phyloP scores from a whole-genome alignment of 371 early-diverging fungal species.

The Mucor sp. region DNA sequence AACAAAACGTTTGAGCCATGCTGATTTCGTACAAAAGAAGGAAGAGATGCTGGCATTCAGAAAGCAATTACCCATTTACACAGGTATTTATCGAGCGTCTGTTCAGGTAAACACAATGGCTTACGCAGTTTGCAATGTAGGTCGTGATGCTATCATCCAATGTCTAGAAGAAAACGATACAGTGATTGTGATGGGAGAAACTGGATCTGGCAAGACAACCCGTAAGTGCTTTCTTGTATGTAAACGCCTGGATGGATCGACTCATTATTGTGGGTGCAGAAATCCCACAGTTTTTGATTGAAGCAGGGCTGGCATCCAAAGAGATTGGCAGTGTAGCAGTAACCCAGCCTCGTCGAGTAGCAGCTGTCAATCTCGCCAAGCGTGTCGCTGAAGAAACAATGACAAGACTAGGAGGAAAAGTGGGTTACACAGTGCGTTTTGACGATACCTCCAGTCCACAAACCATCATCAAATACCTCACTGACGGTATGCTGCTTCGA shows the following conservation, averaged over 20 bases:
- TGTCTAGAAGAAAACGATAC: conserved; percentile 55
- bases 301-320: conserved; percentile 65
- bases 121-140: conserved; percentile 21
- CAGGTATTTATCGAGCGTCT: conserved; percentile 26
- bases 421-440: conserved; percentile 96
- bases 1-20: conserved; percentile 19
- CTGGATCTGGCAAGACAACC: conserved; percentile 69
- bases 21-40: conserved; percentile 32
- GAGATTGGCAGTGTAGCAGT: conserved; percentile 78
- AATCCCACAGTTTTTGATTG: conserved; percentile 89
- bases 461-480: conserved; percentile 94
- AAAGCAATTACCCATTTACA: conserved; percentile 48
- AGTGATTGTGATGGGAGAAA: conserved; percentile 68
- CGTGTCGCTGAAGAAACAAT: conserved; percentile 93
- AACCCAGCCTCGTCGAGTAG: conserved; percentile 98
- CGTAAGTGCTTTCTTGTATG: conserved; percentile 29
- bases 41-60: conserved; percentile 47
- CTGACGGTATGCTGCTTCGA: conserved; percentile 98
- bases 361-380: conserved; percentile 95
- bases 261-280: conserved; percentile 38
- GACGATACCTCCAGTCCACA: conserved; percentile 84
- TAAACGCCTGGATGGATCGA: neutral
- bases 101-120: neutral
- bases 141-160: conserved; percentile 64
- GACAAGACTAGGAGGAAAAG: conserved; percentile 71